Conservation (phyloP, 176 grass and related monocot genomes). For the Triticum monococcum region DNA sequence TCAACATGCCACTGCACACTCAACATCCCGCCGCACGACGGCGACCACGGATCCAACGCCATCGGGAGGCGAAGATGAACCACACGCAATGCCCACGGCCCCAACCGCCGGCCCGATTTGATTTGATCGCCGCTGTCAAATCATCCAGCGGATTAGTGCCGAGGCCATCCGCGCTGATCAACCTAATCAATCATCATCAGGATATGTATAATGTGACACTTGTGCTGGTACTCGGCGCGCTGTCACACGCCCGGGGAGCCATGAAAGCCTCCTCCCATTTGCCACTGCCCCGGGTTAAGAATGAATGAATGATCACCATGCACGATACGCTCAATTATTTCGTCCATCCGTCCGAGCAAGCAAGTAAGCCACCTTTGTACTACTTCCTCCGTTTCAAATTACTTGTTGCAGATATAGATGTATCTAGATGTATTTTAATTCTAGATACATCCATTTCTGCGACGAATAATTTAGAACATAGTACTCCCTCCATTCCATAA, state of each 20-base stretch:
- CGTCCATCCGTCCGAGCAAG: not conserved
- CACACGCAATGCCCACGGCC: not conserved
- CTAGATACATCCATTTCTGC: too few species aligned
- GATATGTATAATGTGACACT: not conserved
- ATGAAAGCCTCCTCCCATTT: not conserved
- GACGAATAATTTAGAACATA: too few species aligned
- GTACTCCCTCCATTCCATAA: too few species aligned
- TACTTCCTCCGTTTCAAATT: too few species aligned
- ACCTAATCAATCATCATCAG: not conserved
- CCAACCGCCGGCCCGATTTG: not conserved
- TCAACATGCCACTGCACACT: not conserved
- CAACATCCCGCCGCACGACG: not conserved
- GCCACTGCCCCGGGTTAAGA: not conserved
- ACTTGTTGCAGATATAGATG: too few species aligned
- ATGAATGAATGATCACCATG: constrained; percentile 4
- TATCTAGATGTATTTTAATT: too few species aligned
- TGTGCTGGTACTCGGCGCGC: not conserved
- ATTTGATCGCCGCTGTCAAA: not conserved
- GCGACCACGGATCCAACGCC: not conserved
- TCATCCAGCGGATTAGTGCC: not conserved
- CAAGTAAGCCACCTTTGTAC: not conserved
- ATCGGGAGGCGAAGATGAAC: not conserved
- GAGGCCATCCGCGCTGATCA: not conserved
- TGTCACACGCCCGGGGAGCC: constrained; percentile 24
- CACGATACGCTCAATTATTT: constrained; percentile 11